A percentile compares a stretch with the other conserved stretches of the same genome.
phyloP scores from a whole-genome alignment of 2,329 filamentous ascomycete genomes.

The Podosphaera aphanis region DNA sequence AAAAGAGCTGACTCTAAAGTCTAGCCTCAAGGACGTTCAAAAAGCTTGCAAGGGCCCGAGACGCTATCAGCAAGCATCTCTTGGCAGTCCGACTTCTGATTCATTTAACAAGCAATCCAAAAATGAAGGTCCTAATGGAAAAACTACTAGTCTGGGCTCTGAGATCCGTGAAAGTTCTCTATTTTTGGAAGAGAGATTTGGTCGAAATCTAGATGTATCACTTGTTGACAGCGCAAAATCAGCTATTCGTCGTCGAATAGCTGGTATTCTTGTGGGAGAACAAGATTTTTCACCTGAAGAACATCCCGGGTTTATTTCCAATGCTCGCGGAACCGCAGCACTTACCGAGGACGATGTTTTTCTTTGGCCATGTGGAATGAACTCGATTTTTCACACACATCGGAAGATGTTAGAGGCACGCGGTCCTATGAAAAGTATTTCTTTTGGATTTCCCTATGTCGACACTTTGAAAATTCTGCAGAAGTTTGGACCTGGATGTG shows the following conservation, averaged over 20 bases:
- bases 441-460: slow-evolving; percentile 92
- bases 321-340: slow-evolving; percentile 32
- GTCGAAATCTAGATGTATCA: slow-evolving; percentile 63
- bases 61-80: slow-evolving; percentile 47
- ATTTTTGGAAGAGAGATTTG: slow-evolving; percentile 87
- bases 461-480: slow-evolving; percentile 87
- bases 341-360: slow-evolving; percentile 75
- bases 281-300: slow-evolving; percentile 37
- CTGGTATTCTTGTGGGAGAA: slow-evolving; percentile 57
- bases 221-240: slow-evolving; percentile 63
- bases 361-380: slow-evolving; percentile 80
- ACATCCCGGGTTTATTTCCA: slow-evolving; percentile 24
- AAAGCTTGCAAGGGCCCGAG: slow-evolving; percentile 41
- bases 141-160: slow-evolving; percentile 3
- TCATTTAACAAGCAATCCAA: slow-evolving; percentile 2
- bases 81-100: slow-evolving; percentile 19
- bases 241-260: slow-evolving; percentile 69
- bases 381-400: slow-evolving; percentile 77
- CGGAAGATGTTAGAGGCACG: slow-evolving; percentile 43
- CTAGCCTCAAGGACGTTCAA: slow-evolving; percentile 7
- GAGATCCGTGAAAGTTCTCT: slow-evolving; percentile 39
- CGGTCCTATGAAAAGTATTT: slow-evolving; percentile 51
- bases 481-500: slow-evolving; percentile 75
- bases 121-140: neutral
- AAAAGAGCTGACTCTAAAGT: slow-evolving; percentile 11